Base-by-base conservation (phyloP, 169 alveolate genomes). In the Ichthyophthirius multifiliis region DNA sequence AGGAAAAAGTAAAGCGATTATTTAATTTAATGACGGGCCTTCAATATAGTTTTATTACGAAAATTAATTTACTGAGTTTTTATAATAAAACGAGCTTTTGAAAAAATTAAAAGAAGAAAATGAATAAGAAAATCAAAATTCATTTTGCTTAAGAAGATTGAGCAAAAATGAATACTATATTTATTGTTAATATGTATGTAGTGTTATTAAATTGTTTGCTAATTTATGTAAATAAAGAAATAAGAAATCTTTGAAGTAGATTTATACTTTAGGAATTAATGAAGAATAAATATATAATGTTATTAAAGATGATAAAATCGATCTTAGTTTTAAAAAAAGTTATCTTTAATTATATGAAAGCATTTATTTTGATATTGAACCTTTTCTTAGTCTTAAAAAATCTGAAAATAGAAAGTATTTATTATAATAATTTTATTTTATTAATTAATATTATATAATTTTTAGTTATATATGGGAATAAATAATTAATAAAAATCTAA, bases 191-290 rank as follows among this genome's bases (percentile, higher is more conserved):
- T 81, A 71, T 81, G 20, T 81, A 1, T 46, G 82, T 13, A 74
- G 77, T 39, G 74, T 76, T 23, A 23, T 81, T 6, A 71, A 41
- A 31, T 27, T 81, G 62, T 39, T 67, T 46, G 82, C 86, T 2
- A 46, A 81, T 6, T 71, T 81, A 41, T 67, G 82, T 15, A 67
- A 43, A 12, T 81, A 82, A 0, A 47, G 86, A 81, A 81, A 81
- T 71, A 81, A 81, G 48, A 81, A 81, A 43, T 81, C 78, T 39
- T 44, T 81, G 45, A 81, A 74, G 5, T 32, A 81, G 43, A 62
- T 81, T 3, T 18, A 73, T 43, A 71, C 76, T 7, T 55, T 73
- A 16, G 86, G 86, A 3, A 73, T 81, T 15, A 47, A 65, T 23
- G 43, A 76, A 2, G 13, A 39, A 20, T 82, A 81, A 31, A 67